Base-by-base conservation (phyloP, 768 basidiomycete genomes). In the Leccinum boreale region DNA sequence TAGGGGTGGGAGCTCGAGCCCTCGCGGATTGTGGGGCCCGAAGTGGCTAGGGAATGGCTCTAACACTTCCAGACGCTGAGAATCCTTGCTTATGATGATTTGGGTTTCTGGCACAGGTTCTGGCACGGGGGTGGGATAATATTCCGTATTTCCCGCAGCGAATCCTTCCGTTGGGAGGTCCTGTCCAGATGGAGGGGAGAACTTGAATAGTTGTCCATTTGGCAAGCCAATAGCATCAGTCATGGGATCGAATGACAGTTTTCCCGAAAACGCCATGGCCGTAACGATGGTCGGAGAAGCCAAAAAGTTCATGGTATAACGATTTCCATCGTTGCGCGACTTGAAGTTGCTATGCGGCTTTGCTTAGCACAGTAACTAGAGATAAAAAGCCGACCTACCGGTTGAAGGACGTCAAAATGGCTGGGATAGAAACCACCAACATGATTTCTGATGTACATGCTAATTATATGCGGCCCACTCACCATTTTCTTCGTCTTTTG, bases 281-380 rank as follows among this genome's bases (percentile, higher is more conserved):
- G 97, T 98, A 19, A 98, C 97, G 58, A 97, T 81, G 33, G 94
- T 96, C 1, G 97, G 97, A 4, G 95, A 98, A 8, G 96, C 94
- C 57, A 99, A 82, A 79, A 99, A 98, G 74, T 98, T 98, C 93
- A 96, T 92, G 15, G 95, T 98, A 55, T 86, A 78, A 39, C 82
- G 79, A 71, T 98, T 98, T 23, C 95, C 97, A 68, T 99, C 97
- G 70, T 99, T 99, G 63, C 97, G 84, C 3, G 94, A 94, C 76
- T 93, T 94, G 82, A 90, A 90, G 73, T 90, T 90, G 46, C 83
- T 82, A 58, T 24, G 55, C 28, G 39, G 52, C 21, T 23, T 55
- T 50, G 35, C 51, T 65, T 49, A 54, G 48, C 49, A 42, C 4
- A 24, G 39, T 23, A 29, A 19, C 24, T 33, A 4, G 51, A 23